A percentile compares a stretch with the other conserved stretches of the same genome.
phyloP scores from a whole-genome alignment of 805 yeast species.

The Candida montana region DNA sequence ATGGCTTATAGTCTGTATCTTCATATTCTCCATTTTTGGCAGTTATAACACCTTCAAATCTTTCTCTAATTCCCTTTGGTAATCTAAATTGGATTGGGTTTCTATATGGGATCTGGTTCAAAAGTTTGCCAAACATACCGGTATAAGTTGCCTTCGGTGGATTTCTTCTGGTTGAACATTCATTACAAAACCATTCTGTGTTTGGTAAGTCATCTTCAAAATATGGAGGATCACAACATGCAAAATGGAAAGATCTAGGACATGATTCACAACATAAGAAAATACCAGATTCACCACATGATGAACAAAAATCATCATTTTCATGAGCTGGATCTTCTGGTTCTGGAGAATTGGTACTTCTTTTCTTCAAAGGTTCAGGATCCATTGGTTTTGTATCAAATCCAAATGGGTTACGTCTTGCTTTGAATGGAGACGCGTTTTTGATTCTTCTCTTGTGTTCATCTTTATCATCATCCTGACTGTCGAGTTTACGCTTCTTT shows the following conservation, averaged over 20 bases:
- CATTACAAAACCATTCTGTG: slow-evolving; percentile 85
- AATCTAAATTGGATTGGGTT: slow-evolving; percentile 66
- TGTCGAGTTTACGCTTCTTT: slow-evolving; percentile 3
- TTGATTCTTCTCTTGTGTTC: slow-evolving; percentile 21
- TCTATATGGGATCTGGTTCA: slow-evolving; percentile 50
- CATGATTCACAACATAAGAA: slow-evolving; percentile 93
- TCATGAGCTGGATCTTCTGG: slow-evolving; percentile 30
- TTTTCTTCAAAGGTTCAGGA: slow-evolving; percentile 23
- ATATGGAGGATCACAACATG: slow-evolving; percentile 87
- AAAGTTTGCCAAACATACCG: slow-evolving; percentile 48
- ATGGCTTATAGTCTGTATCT: slow-evolving; percentile 54
- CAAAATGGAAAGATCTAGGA: slow-evolving; percentile 86
- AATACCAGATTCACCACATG: slow-evolving; percentile 86
- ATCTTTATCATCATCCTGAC: slow-evolving; percentile 3
- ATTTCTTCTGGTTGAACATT: slow-evolving; percentile 48
- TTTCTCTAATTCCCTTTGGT: slow-evolving; percentile 64
- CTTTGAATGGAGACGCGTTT: slow-evolving; percentile 26
- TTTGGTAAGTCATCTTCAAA: slow-evolving; percentile 73
- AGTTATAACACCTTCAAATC: slow-evolving; percentile 66
- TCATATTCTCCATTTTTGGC: slow-evolving; percentile 68
- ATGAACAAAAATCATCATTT: slow-evolving; percentile 87
- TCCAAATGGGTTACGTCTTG: slow-evolving; percentile 40
- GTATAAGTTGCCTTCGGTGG: slow-evolving; percentile 30
- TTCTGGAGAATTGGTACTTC: slow-evolving; percentile 27
- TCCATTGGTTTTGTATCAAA: slow-evolving; percentile 22